Percentiles rank a stretch among this genome's conserved stretches.
Evolutionary conservation across 1,139 yeast species (phyloP).

Genomic region (Arxiozyma slooffiae): DNA sequence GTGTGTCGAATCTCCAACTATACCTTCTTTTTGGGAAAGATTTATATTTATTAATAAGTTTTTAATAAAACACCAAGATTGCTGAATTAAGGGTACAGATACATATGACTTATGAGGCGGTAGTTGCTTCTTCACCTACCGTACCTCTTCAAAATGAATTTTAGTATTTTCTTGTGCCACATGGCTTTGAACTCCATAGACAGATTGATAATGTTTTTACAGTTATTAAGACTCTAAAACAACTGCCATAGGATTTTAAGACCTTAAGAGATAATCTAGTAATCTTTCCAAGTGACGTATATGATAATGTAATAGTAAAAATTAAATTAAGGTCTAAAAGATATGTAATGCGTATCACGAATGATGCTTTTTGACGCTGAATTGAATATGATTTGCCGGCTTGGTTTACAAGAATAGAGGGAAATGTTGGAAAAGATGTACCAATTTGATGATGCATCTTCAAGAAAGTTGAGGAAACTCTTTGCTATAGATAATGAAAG

Average conservation of each 20-base stretch:
- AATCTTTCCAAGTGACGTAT: constrained; percentile 32
- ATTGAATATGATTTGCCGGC: constrained; percentile 62
- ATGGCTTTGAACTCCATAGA: constrained; percentile 47
- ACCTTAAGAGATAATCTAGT: constrained; percentile 32
- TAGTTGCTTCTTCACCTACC: constrained; percentile 40
- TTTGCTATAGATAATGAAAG: constrained; percentile 3
- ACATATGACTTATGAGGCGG: constrained; percentile 27
- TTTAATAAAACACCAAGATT: constrained; percentile 16
- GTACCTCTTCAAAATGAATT: constrained; percentile 28
- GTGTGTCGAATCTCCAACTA: constrained; percentile 47
- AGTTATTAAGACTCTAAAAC: constrained; percentile 46
- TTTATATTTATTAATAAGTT: constrained; percentile 37
- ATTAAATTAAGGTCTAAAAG: constrained; percentile 39
- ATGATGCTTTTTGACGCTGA: constrained; percentile 85
- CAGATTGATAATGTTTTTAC: constrained; percentile 55
- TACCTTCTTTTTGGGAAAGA: constrained; percentile 43
- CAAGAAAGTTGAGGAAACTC: constrained; percentile 14
- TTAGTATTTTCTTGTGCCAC: constrained; percentile 35
- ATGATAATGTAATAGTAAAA: constrained; percentile 40
- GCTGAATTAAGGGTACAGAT: constrained; percentile 25
- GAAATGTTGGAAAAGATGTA: constrained; percentile 49
- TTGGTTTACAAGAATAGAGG: constrained; percentile 65
- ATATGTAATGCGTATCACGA: constrained; percentile 50
- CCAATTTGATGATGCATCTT: constrained; percentile 39
- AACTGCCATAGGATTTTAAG: constrained; percentile 40